A percentile compares a stretch with the other conserved stretches of the same genome.
phyloP scores from a whole-genome alignment of 192 early-diverging fungal species.

The Phlyctochytrium arcticum region DNA sequence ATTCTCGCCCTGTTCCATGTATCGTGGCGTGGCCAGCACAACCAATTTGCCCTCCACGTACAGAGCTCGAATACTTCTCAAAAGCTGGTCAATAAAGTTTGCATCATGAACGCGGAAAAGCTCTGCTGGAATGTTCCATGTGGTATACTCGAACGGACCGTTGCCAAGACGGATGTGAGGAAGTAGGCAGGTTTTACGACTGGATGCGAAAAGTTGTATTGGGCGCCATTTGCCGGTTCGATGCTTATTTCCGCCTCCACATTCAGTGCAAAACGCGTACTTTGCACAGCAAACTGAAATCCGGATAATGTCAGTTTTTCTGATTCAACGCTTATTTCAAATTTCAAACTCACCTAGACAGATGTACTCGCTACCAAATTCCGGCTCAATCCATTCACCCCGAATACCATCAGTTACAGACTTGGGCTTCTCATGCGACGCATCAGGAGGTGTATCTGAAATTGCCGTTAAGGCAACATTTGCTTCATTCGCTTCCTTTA shows the following conservation, averaged over 20 bases:
- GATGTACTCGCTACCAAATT: constrained; percentile 2
- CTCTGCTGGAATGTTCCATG: background rate
- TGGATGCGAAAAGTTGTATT: constrained; percentile 22
- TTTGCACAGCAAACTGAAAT: constrained; percentile 5
- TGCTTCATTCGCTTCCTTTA: background rate
- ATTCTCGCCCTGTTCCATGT: background rate
- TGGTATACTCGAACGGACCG: background rate
- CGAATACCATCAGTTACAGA: background rate
- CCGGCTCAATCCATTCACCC: background rate
- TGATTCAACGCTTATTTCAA: background rate
- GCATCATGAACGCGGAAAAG: background rate
- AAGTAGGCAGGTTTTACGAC: constrained; percentile 26
- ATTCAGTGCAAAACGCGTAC: constrained; percentile 50
- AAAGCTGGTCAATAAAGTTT: background rate
- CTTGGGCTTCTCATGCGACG: no score
- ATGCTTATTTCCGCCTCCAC: constrained; percentile 46
- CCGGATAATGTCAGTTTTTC: background rate
- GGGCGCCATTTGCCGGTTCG: constrained; percentile 45
- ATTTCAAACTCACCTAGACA: background rate
- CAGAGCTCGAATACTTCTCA: background rate
- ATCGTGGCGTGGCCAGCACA: constrained; percentile 1
- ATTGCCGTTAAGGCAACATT: background rate
- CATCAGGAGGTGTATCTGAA: no score
- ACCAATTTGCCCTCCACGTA: background rate
- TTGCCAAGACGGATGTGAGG: constrained; percentile 19